A percentile compares a stretch with the other conserved stretches of the same genome.
These are phyloP conservation scores for Saccharomyces hybrid DNA, from an alignment of 1,139 yeast species.

Conservation along the genomic window DNA sequence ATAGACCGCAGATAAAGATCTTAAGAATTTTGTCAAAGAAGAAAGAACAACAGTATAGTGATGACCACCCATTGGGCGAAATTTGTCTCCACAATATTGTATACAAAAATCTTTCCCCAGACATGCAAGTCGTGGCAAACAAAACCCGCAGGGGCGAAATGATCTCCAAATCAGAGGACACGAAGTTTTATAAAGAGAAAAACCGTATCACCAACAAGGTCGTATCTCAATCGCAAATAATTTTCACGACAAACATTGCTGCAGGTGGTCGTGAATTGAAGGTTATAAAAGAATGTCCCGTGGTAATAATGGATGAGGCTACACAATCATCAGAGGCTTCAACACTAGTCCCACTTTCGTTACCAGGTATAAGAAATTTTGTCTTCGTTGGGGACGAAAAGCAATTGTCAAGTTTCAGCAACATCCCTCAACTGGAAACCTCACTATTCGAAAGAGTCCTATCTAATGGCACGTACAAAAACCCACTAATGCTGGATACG, in stretches of 20 bases:
- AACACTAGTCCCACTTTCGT: conserved; percentile 59
- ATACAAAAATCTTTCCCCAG: conserved; percentile 41
- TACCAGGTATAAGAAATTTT: conserved; percentile 59
- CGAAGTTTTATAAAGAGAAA: conserved; percentile 41
- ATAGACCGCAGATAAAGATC: conserved; percentile 41
- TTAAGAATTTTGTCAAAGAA: conserved; percentile 54
- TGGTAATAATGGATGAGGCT: conserved; percentile 64
- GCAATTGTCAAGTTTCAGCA: conserved; percentile 55
- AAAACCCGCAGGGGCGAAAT: conserved; percentile 39
- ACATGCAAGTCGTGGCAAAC: conserved; percentile 37
- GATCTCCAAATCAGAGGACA: conserved; percentile 41
- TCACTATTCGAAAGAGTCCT: conserved; percentile 55
- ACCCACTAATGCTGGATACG: conserved; percentile 61
- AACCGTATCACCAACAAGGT: conserved; percentile 42
- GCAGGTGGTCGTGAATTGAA: conserved; percentile 62
- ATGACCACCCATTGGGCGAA: conserved; percentile 47
- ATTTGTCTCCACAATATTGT: conserved; percentile 61
- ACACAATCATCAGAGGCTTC: conserved; percentile 69
- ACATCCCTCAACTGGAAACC: conserved; percentile 51
- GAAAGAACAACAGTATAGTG: conserved; percentile 54
- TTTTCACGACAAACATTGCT: conserved; percentile 63
- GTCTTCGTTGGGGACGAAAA: conserved; percentile 70
- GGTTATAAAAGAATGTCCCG: conserved; percentile 49
- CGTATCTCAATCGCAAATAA: conserved; percentile 59
- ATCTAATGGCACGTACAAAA: conserved; percentile 47